Percentiles rank a stretch among this genome's conserved stretches.
Conservation (phyloP, 2,329 filamentous ascomycete genomes). For the Tolypocladium cylindrosporum region DNA sequence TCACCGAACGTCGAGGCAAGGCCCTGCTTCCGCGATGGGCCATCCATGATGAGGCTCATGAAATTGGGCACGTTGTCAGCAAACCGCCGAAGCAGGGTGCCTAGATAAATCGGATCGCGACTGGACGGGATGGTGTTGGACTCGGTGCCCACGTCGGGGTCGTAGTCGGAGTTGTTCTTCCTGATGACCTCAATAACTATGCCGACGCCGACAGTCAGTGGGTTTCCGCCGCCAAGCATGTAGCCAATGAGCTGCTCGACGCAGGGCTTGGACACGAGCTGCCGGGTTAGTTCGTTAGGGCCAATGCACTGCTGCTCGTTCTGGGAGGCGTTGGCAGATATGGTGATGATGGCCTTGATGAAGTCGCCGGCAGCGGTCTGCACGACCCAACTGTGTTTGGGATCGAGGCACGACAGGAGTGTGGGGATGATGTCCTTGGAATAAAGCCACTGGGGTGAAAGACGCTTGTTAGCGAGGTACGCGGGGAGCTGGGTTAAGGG, state of each 20-base stretch:
- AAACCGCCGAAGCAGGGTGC: conserved; percentile 79
- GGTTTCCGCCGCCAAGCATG: conserved; percentile 90
- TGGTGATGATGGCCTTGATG: conserved; percentile 96
- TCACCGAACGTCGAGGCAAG: conserved; percentile 82
- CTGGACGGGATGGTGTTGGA: conserved; percentile 70
- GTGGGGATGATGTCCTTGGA: conserved; percentile 79
- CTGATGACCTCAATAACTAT: conserved; percentile 98
- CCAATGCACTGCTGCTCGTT: conserved; percentile 99
- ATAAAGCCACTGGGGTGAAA: conserved; percentile 67
- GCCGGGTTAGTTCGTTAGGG: conserved; percentile 89
- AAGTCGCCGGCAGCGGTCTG: conserved; percentile 97
- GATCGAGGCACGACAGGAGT: conserved; percentile 76
- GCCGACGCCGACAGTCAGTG: conserved; percentile 89
- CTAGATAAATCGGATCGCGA: conserved; percentile 90
- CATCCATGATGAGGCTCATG: conserved; percentile 78
- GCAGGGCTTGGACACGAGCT: conserved; percentile 80
- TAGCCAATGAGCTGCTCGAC: conserved; percentile 76
- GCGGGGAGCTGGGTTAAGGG: neutral
- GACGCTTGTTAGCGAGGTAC: conserved; percentile 8
- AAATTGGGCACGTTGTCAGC: conserved; percentile 88
- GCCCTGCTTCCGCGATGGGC: conserved; percentile 61
- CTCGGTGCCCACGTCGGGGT: conserved; percentile 79
- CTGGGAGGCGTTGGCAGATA: conserved; percentile 94
- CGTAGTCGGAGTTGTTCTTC: conserved; percentile 99
- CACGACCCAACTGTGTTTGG: conserved; percentile 77